These are phyloP conservation scores for Skeletonema menzelii DNA, from an alignment of 108 stramenopile species.

Conservation along the genomic window DNA sequence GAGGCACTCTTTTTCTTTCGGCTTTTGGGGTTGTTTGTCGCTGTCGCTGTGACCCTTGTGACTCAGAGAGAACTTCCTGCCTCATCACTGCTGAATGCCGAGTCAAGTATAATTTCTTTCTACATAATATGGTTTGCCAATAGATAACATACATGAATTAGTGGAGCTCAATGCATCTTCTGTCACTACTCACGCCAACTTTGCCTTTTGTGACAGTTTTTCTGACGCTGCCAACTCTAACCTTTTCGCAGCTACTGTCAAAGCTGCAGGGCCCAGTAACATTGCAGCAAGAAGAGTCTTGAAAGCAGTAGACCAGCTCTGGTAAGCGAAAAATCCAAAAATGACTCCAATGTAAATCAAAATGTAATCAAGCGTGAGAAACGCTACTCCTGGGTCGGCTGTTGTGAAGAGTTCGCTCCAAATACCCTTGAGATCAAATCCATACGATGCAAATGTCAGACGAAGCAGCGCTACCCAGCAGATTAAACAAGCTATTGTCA, in stretches of 20 bases:
- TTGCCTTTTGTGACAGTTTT: background rate
- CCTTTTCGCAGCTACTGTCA: background rate
- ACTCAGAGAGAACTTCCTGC: no score
- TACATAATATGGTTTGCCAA: no score
- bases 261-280: constrained; percentile 40
- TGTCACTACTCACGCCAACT: background rate
- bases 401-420: constrained; percentile 43
- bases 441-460: constrained; percentile 17
- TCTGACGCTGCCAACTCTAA: background rate
- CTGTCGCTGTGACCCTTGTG: no score
- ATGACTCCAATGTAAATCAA: constrained; percentile 18
- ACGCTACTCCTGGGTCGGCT: constrained; percentile 25
- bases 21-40: no score
- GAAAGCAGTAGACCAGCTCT: constrained; percentile 4
- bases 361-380: constrained; percentile 45
- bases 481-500: constrained; percentile 20
- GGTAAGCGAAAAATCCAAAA: constrained; percentile 29
- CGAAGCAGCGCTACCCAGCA: constrained; percentile 12
- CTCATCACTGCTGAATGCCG: no score
- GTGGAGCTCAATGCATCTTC: no score
- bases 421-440: constrained; percentile 13
- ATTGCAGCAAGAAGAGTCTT: constrained; percentile 20
- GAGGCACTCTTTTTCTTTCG: no score
- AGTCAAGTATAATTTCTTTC: no score
- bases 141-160: no score